Evolutionary conservation across 164 flowering plant genomes (phyloP), one percentile per base, ranked within the genome.

Genomic region (Vitis rotundifolia): DNA sequence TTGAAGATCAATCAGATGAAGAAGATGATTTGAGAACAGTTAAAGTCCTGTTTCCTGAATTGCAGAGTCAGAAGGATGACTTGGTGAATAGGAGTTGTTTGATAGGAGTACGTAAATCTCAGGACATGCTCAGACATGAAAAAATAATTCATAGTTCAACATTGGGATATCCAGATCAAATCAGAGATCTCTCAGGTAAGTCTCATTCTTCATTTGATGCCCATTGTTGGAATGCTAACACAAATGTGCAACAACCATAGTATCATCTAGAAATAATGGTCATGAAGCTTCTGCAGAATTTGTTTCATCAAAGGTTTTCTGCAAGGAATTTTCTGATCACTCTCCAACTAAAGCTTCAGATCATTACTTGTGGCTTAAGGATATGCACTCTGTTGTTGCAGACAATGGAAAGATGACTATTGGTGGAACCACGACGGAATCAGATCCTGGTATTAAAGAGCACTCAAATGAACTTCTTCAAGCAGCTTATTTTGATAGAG

Each of bases 1-100:
- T 70, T 50, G 77, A 76, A 18, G 79, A 77, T 57, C 70, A 64
- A 9, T 75, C 48, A 61, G 80, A 76, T 71, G 76, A 13, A 31
- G 70, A 70, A 2, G 75, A 72, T 61, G 70, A 60, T 63, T 60
- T 58, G 11, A 61, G 28, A 11, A 62, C 50, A 66, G 48, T 11
- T 13, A 29, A 66, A 62, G 66, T 54, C 37, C 47, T 15, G 19
- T 44, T 57, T n/a, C 22, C 59, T 13, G 61, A 74, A 62, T 49
- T 29, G 57, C 82, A 69, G 61, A 59, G 61, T 71, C 13, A 52
- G 52, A 64, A 66, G 66, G 49, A 51, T 8, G 74, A 64, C 75
- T 14, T 49, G 50, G 22, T 26, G 55, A 60, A 59, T 16, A 59
- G 11, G 18, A 28, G 26, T 28, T 56, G 64, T 6, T 10, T 56